Percentiles rank a stretch among this genome's conserved stretches.
Conservation (phyloP, 495 filamentous ascomycete species). For the Mytilinidion resinicola region DNA sequence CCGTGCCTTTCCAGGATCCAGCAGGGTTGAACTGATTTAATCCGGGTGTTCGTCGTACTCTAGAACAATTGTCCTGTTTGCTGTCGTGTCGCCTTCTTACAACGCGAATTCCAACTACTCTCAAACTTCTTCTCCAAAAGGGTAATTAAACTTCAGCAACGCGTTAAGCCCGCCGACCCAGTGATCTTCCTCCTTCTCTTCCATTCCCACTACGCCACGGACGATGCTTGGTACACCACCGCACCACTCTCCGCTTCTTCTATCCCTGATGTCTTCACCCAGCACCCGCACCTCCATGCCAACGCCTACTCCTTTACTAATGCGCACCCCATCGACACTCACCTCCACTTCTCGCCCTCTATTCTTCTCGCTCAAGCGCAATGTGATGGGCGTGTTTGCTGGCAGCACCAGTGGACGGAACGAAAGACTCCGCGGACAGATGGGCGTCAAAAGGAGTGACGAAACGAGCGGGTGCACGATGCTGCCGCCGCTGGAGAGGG, state of each 20-base stretch:
- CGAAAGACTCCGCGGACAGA: constrained; percentile 84
- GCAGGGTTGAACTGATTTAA: no score
- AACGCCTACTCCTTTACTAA: constrained; percentile 59
- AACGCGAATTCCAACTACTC: no score
- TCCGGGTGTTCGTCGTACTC: no score
- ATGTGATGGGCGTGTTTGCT: constrained; percentile 71
- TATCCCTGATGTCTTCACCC: constrained; percentile 65
- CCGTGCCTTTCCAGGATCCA: no score
- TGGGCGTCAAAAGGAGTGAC: constrained; percentile 81
- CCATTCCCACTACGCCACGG: constrained; percentile 35
- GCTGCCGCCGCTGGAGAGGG: constrained; percentile 81
- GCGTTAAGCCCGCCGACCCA: constrained; percentile 97
- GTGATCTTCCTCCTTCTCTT: constrained; percentile 58
- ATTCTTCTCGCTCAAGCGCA: constrained; percentile 76
- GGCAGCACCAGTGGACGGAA: constrained; percentile 90
- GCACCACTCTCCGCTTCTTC: constrained; percentile 43
- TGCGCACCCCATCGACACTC: constrained; percentile 77
- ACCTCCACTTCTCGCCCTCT: constrained; percentile 79
- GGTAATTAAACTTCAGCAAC: constrained; percentile 94
- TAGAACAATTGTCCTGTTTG: no score
- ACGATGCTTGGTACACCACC: constrained; percentile 70
- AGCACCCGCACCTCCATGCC: constrained; percentile 86
- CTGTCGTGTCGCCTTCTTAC: no score
- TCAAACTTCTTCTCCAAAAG: constrained; percentile 69
- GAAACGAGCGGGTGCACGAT: constrained; percentile 92